Evolutionary conservation across 148 eudicot genomes (phyloP).

Genomic region (Drosera capensis): DNA sequence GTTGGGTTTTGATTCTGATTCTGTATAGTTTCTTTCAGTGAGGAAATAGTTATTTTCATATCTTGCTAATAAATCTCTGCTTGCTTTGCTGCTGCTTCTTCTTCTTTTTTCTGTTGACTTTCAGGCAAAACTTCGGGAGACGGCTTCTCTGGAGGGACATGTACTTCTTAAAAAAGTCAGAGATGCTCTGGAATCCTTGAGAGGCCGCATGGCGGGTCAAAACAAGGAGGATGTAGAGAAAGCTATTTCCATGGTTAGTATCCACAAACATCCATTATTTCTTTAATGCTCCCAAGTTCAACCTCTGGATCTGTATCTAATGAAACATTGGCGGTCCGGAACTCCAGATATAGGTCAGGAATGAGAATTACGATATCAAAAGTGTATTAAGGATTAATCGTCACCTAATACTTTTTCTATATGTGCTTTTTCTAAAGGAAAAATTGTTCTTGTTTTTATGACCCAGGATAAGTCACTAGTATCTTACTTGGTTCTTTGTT

Average conservation of each 20-base stretch:
- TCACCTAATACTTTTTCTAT: no score
- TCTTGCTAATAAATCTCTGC: background rate
- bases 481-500: constrained; percentile 6
- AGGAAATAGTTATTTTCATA: no score
- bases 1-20: background rate
- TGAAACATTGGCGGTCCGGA: background rate
- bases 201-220: constrained; percentile 69
- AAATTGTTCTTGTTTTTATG: no score
- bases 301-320: background rate
- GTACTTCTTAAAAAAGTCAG: constrained; percentile 93
- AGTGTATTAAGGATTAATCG: no score
- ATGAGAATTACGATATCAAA: no score
- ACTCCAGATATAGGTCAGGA: no score
- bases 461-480: background rate
- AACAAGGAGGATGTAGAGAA: constrained; percentile 88
- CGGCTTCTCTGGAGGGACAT: constrained; percentile 88
- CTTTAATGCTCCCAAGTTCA: background rate
- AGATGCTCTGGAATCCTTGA: constrained; percentile 78
- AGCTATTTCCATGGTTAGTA: constrained; percentile 83
- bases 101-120: constrained; percentile 4
- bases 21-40: background rate
- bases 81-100: background rate
- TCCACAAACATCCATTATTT: background rate
- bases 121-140: constrained; percentile 79
- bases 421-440: no score